Base-by-base conservation (phyloP, 75 land plant species). In the Picea sitchensis region DNA sequence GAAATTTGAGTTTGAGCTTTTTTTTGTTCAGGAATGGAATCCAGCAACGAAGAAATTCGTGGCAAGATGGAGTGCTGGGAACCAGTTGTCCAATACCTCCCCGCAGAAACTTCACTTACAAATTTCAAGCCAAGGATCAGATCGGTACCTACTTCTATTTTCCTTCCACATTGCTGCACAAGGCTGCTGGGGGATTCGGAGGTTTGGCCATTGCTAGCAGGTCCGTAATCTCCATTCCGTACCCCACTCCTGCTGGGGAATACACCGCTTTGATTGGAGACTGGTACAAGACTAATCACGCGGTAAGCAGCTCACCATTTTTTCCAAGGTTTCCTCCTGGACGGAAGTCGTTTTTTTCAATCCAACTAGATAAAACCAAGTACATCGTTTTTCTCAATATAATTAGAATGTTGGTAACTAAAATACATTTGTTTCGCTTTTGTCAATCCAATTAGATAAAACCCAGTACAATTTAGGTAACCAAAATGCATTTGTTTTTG, bases 41-140 rank as follows among this genome's bases (percentile, higher is more conserved):
- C n/a, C 86, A 88, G 83, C 86, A 88, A 44, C 73, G 94, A 82
- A 81, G 82, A 80, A 87, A 85, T 18, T 88, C 90, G 8, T 91
- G 83, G 83, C 80, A 90, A 79, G 94, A 92, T 65, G 94, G 94
- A 30, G 88, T 92, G 58, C 44, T 57, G 15, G 94, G 93, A 18
- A 92, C 92, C 61, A 92, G 80, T 67, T 92, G 94, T 74, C 94
- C 94, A 17, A 92, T 92, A 75, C 90, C 60, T 15, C 90, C 94
- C 1, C 88, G 94, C 11, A 77, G 75, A 62, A 88, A 84, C 81
- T 92, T 84, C 88, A 90, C 92, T 1, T 92, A 92, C 81, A 61
- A 75, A 1, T 79, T 92, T 54, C 90, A 90, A 58, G 77, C 82
- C 59, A 92, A 92, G 78, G 94, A 92, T 78, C 94, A 92, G 87